Evolutionary conservation across 306 rosid species (phyloP).

Genomic region (Sesbania bispinosa): DNA sequence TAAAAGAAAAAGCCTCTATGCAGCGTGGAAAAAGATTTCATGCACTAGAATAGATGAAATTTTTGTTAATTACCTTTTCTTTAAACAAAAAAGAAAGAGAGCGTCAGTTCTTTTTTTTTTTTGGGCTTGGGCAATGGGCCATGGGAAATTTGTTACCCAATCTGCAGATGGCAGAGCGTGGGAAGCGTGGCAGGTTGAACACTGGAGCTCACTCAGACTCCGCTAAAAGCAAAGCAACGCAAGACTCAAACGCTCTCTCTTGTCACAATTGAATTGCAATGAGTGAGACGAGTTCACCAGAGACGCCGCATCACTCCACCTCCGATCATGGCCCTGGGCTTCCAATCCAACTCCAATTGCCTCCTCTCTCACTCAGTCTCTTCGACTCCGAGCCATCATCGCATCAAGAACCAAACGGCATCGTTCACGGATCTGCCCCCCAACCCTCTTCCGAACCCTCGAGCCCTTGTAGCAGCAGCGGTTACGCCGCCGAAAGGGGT

Average conservation of each 20-base stretch:
- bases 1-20: no score
- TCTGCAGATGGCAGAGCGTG: not conserved
- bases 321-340: slow-evolving; percentile 28
- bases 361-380: slow-evolving; percentile 46
- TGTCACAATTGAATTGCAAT: not conserved
- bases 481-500: slow-evolving; percentile 76
- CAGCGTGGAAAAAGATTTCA: no score
- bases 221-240: not conserved
- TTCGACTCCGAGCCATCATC: slow-evolving; percentile 29
- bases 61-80: no score
- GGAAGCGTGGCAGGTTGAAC: not conserved
- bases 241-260: not conserved
- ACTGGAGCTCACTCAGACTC: not conserved
- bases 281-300: slow-evolving; percentile 7
- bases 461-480: slow-evolving; percentile 81
- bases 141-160: not conserved
- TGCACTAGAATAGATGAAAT: no score
- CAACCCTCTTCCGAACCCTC: slow-evolving; percentile 35
- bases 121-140: slow-evolving; percentile 16
- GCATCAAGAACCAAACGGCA: slow-evolving; percentile 38
- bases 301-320: slow-evolving; percentile 38
- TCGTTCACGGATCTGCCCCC: slow-evolving; percentile 34
- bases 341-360: slow-evolving; percentile 39
- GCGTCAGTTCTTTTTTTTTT: no score
- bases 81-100: no score